Percentiles rank a stretch among this genome's conserved stretches.
These are phyloP conservation scores for Sporothrix inflata DNA, from an alignment of 2,329 filamentous ascomycete species.

Conservation along the genomic window DNA sequence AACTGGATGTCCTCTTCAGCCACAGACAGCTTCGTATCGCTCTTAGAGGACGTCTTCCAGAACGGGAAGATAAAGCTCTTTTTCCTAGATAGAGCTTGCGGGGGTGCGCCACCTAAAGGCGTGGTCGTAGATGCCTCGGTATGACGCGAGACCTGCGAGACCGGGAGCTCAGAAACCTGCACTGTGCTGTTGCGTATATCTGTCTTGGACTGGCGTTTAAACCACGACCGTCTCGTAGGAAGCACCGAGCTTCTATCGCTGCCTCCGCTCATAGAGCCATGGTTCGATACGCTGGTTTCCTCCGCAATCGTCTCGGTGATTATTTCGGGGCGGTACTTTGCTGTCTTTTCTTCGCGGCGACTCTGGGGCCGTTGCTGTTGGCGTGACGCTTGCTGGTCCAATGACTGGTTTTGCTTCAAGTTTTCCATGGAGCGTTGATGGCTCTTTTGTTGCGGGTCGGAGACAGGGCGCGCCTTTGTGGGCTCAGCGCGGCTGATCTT, in stretches of 20 bases:
- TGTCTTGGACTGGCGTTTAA: conserved; percentile 33
- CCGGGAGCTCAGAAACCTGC: neutral
- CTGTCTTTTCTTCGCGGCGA: neutral
- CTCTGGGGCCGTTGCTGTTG: neutral
- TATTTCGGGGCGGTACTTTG: neutral
- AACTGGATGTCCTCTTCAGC: conserved; percentile 41
- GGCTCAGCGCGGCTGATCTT: conserved; percentile 22
- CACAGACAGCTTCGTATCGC: conserved; percentile 49
- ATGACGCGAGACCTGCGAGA: conserved; percentile 21
- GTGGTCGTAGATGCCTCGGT: conserved; percentile 5
- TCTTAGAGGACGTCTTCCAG: conserved; percentile 54
- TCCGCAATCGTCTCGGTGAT: conserved; percentile 30
- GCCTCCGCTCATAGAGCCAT: conserved; percentile 19
- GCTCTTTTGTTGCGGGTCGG: neutral
- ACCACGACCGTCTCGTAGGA: conserved; percentile 32
- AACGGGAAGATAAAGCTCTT: conserved; percentile 60
- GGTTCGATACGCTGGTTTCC: conserved; percentile 20
- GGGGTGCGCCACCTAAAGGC: neutral
- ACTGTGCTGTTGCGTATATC: conserved; percentile 32
- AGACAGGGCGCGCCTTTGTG: neutral
- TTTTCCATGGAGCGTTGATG: neutral
- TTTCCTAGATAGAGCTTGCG: conserved; percentile 42
- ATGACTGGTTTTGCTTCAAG: neutral
- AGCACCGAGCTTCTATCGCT: conserved; percentile 19
- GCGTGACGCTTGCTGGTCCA: neutral